Base-by-base conservation (phyloP, 1,284 basidiomycete genomes). In the Ustilago lituana region DNA sequence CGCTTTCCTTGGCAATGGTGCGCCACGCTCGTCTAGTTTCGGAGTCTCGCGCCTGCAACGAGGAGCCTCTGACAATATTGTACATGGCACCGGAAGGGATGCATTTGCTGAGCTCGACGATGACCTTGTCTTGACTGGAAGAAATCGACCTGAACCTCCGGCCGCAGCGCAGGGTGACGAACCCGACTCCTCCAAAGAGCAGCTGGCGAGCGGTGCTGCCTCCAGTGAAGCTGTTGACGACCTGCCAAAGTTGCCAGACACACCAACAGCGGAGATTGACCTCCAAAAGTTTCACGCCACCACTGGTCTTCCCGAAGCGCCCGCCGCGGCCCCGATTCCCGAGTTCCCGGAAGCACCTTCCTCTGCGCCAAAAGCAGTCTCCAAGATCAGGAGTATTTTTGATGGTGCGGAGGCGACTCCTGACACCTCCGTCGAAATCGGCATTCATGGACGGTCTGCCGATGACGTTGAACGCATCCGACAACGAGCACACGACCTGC, bases 101-200 rank as follows among this genome's bases (percentile, higher is more conserved):
- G 76, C 76, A 11, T 78, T 78, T 33, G 71, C 74, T 5, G 76
- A 78, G 0, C 62, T 78, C 9, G 76, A 77, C 39, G 62, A 74
- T 12, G 74, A 76, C 35, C 43, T 58, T 12, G 50, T 65, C 23
- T 31, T 70, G 38, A 69, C 66, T 7, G 66, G 66, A 14, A 44
- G 66, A 3, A 60, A 69, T 46, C 48, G 61, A 31, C 67, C 67
- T 3, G 52, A 61, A 6, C 20, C 49, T 22, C 26, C 57, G 31
- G 36, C 39, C 14, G 10, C 26, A 35, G 39, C 41, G 26, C n/a
- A 35, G n/a, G 8, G 12, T 15, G 43, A 56, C 20, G 35, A 45
- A 4, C 20, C 17, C 14, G 27, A 52, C 23, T 17, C 33, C 10
- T 35, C 50, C 22, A 63, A 46, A 32, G 55, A 55, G 14, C 22